These are phyloP conservation scores for Trichosporon sp. DNA, from an alignment of 1,284 basidiomycete genomes.

Conservation along the genomic window DNA sequence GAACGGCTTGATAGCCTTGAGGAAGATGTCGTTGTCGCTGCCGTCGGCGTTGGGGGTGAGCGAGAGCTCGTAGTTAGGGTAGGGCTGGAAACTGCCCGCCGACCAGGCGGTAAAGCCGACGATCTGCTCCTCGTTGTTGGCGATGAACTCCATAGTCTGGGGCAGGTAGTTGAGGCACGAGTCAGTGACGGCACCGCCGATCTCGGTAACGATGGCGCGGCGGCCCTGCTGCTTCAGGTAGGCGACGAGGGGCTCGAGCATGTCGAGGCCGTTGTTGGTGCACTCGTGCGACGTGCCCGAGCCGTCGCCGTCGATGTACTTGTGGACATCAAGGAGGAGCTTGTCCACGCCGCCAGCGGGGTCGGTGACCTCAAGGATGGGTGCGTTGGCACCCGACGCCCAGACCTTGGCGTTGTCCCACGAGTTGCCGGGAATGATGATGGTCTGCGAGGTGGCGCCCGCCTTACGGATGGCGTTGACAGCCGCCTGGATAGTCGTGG, in stretches of 20 bases:
- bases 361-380: slow-evolving; percentile 56
- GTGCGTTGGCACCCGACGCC: slow-evolving; percentile 45
- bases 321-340: slow-evolving; percentile 61
- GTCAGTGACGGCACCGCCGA: slow-evolving; percentile 55
- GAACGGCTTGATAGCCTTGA: slow-evolving; percentile 32
- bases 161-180: slow-evolving; percentile 39
- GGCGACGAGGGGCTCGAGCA: slow-evolving; percentile 52
- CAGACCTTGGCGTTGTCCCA: slow-evolving; percentile 36
- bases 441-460: slow-evolving; percentile 41
- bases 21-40: slow-evolving; percentile 31
- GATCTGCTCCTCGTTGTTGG: slow-evolving; percentile 52
- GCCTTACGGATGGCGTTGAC: slow-evolving; percentile 47
- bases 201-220: slow-evolving; percentile 59
- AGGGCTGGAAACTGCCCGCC: slow-evolving; percentile 33
- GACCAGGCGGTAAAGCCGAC: slow-evolving; percentile 57
- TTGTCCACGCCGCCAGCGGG: slow-evolving; percentile 54
- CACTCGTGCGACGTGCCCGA: slow-evolving; percentile 56
- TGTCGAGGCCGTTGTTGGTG: slow-evolving; percentile 54
- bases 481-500: slow-evolving; percentile 36
- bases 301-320: slow-evolving; percentile 61
- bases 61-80: slow-evolving; percentile 30
- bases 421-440: slow-evolving; percentile 42
- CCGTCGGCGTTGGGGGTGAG: slow-evolving; percentile 30
- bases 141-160: slow-evolving; percentile 54
- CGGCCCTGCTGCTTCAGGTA: slow-evolving; percentile 56